phyloP scores from a whole-genome alignment of 306 rosid species.

The Malus fusca region DNA sequence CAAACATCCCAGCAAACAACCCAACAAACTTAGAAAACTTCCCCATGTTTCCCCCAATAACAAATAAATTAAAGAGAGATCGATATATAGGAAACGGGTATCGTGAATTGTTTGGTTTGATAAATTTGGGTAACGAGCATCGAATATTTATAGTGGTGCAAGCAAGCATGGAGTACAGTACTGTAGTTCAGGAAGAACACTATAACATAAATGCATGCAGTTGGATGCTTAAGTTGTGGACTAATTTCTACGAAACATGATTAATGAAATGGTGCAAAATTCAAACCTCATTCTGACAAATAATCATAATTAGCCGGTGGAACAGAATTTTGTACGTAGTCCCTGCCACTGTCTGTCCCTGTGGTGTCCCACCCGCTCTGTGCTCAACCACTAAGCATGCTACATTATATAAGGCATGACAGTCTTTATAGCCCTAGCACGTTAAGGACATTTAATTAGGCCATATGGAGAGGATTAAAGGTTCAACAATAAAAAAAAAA shows the following conservation, averaged over 20 bases:
- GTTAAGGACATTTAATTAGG: too few relatives aligned
- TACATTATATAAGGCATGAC: too few relatives aligned
- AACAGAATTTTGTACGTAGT: constrained; percentile 21
- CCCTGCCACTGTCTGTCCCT: constrained; percentile 1
- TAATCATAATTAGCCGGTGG: constrained; percentile 23
- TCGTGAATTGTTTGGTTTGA: not conserved
- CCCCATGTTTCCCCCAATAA: constrained; percentile 34
- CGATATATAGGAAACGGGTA: not conserved
- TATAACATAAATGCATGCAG: constrained; percentile 36
- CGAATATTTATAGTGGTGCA: constrained; percentile 34
- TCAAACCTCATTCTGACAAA: constrained; percentile 31
- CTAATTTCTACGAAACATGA: not conserved
- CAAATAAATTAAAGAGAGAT: not conserved
- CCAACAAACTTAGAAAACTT: constrained; percentile 23
- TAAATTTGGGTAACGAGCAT: not conserved
- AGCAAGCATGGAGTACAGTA: not conserved
- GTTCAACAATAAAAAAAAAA: too few relatives aligned
- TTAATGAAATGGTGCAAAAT: constrained; percentile 20
- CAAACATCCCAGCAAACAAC: constrained; percentile 34
- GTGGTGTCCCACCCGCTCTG: not conserved
- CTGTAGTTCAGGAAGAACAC: not conserved
- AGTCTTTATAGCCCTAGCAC: too few relatives aligned
- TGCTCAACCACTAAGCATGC: not conserved
- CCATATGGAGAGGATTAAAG: too few relatives aligned
- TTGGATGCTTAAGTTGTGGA: constrained; percentile 9